Evolutionary conservation across 1,284 basidiomycete species (phyloP).

Genomic region (Gymnopus androsaceus): DNA sequence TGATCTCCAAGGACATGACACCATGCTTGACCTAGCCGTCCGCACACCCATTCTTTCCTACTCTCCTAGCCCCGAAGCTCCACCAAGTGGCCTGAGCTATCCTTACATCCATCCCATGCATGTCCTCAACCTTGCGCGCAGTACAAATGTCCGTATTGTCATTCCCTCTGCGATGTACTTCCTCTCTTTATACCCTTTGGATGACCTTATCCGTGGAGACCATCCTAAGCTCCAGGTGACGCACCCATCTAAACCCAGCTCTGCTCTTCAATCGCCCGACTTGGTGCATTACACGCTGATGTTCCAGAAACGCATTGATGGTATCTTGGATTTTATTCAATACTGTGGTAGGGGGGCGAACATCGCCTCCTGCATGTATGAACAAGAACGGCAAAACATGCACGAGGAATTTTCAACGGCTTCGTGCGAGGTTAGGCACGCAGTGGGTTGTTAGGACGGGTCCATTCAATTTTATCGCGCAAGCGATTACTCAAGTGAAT

Average conservation of each 20-base stretch:
- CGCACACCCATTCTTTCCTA: slow-evolving; percentile 36
- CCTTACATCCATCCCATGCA: slow-evolving; percentile 63
- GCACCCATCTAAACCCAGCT: slow-evolving; percentile 54
- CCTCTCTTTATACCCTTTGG: slow-evolving; percentile 56
- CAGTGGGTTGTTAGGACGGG: slow-evolving; percentile 56
- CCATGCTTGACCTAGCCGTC: slow-evolving; percentile 54
- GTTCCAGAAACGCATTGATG: slow-evolving; percentile 56
- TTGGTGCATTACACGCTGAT: slow-evolving; percentile 55
- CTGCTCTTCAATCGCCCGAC: slow-evolving; percentile 43
- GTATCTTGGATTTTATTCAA: slow-evolving; percentile 55
- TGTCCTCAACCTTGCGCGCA: slow-evolving; percentile 58
- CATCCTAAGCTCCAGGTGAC: slow-evolving; percentile 55
- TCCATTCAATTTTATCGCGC: slow-evolving; percentile 54
- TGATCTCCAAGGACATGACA: slow-evolving; percentile 56
- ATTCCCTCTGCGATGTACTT: slow-evolving; percentile 59
- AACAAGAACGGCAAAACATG: slow-evolving; percentile 37
- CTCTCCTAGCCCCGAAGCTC: neutral
- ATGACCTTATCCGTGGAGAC: slow-evolving; percentile 48
- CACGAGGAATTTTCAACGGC: slow-evolving; percentile 43
- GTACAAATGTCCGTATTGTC: slow-evolving; percentile 50
- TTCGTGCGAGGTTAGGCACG: slow-evolving; percentile 45
- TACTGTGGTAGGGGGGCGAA: slow-evolving; percentile 39
- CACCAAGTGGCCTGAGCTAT: slow-evolving; percentile 44
- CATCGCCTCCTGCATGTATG: slow-evolving; percentile 19
- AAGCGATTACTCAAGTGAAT: slow-evolving; percentile 45